Conservation (phyloP, 306 rosid genomes). For the Citrullus colocynthis region DNA sequence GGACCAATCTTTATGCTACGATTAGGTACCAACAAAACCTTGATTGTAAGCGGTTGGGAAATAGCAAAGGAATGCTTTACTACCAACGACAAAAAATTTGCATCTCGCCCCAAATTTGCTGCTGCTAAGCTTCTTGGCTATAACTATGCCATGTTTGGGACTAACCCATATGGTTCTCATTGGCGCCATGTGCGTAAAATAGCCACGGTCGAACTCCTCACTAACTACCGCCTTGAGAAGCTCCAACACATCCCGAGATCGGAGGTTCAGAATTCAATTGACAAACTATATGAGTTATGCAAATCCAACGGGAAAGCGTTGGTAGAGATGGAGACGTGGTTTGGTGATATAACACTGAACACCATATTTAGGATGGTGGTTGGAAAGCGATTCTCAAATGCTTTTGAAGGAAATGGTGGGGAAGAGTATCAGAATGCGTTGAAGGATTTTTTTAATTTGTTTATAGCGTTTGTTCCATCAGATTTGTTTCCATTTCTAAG, state of each 20-base stretch:
- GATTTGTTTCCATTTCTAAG: conserved; percentile 43
- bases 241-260: conserved; percentile 26
- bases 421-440: conserved; percentile 30
- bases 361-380: conserved; percentile 24
- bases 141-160: conserved; percentile 15
- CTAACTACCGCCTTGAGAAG: conserved; percentile 36
- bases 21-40: not conserved
- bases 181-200: conserved; percentile 27
- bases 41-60: not conserved
- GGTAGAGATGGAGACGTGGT: conserved; percentile 12
- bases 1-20: not conserved
- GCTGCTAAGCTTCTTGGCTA: conserved; percentile 19
- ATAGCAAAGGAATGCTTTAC: not conserved
- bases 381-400: conserved; percentile 9
- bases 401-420: conserved; percentile 16
- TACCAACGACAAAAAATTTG: not conserved
- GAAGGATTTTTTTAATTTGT: conserved; percentile 27
- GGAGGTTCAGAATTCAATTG: not conserved
- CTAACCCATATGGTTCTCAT: conserved; percentile 18
- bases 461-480: conserved; percentile 35
- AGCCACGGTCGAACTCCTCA: conserved; percentile 25
- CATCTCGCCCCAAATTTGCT: not conserved
- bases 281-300: not conserved
- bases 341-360: conserved; percentile 33
- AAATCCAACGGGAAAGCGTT: conserved; percentile 7